Base-by-base conservation (phyloP, 208 protist genomes). In the Acanthamoeba lenticulata region DNA sequence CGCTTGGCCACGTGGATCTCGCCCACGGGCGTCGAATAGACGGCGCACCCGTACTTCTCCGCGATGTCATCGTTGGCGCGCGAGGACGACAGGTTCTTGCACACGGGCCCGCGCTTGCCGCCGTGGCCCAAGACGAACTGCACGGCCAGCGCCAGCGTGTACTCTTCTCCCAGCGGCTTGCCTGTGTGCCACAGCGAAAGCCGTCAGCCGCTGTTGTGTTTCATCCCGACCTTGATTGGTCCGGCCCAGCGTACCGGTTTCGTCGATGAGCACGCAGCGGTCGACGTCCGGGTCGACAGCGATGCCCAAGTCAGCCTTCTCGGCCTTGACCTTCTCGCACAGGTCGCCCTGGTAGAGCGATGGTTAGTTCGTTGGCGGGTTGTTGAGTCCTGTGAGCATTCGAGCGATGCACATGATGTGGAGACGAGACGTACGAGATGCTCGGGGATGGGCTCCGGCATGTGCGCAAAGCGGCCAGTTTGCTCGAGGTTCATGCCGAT, bases 241-340 rank as follows among this genome's bases (percentile, higher is more conserved):
- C 52, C 52, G 11, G 21, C 52, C 15, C 15, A 27, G 95, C 7
- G 19, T 45, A 21, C 97, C 97, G 42, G 89, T 88, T 7, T 97
- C 95, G 77, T 95, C 96, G 1, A 98, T 95, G 6, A 98, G 85
- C 3, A 98, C 97, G 79, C 96, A 97, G 17, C 97, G 38, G 57
- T 98, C 97, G 4, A 97, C 97, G 89, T 98, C 97, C 0, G 97
- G 97, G 62, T 98, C 97, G 13, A 97, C 94, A 0, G 97, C 97
- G 38, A 98, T 97, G 45, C 96, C 97, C 34, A 98, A 83, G 62
- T 98, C 96, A 17, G 90, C 94, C n/a, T 81, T 42, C 19, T 95
- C 17, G n/a, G 72, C 34, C 17, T n/a, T 45, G 6, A 98, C 97
- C 2, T 42, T 3, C n/a, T 96, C 32, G 60, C 96, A 97, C 1